These are phyloP conservation scores for Spathaspora girioi DNA, from an alignment of 805 yeast genomes.

Conservation along the genomic window DNA sequence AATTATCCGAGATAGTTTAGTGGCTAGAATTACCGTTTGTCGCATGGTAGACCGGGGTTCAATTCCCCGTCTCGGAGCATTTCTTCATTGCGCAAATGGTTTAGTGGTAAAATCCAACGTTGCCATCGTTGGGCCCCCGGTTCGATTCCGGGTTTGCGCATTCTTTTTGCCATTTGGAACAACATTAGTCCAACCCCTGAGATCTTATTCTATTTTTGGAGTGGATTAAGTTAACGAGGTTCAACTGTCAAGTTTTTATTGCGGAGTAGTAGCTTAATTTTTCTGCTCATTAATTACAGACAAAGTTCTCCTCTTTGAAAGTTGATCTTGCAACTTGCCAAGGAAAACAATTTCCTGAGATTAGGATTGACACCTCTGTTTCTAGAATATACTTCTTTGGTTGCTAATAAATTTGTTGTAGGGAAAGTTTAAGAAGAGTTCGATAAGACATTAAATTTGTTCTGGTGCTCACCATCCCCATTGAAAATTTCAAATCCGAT, in stretches of 20 bases:
- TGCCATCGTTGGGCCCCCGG: slow-evolving; percentile 12
- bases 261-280: no score
- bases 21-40: slow-evolving; percentile 19
- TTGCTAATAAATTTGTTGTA: no score
- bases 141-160: slow-evolving; percentile 12
- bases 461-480: background rate
- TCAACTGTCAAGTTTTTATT: no score
- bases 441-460: background rate
- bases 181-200: no score
- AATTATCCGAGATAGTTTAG: slow-evolving; percentile 10
- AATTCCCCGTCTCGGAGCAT: slow-evolving; percentile 19
- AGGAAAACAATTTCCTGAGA: no score
- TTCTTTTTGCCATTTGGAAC: slow-evolving; percentile 3
- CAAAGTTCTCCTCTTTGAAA: no score
- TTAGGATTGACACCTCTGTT: no score
- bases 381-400: no score
- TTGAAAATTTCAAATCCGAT: background rate
- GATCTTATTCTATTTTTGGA: background rate
- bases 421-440: no score
- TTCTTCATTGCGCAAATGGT: slow-evolving; percentile 8
- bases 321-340: no score
- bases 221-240: no score
- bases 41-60: slow-evolving; percentile 21
- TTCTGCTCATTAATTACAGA: no score
- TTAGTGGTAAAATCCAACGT: slow-evolving; percentile 16